These are phyloP conservation scores for Leishmania guyanensis DNA, from an alignment of 208 protist genomes.

Conservation along the genomic window DNA sequence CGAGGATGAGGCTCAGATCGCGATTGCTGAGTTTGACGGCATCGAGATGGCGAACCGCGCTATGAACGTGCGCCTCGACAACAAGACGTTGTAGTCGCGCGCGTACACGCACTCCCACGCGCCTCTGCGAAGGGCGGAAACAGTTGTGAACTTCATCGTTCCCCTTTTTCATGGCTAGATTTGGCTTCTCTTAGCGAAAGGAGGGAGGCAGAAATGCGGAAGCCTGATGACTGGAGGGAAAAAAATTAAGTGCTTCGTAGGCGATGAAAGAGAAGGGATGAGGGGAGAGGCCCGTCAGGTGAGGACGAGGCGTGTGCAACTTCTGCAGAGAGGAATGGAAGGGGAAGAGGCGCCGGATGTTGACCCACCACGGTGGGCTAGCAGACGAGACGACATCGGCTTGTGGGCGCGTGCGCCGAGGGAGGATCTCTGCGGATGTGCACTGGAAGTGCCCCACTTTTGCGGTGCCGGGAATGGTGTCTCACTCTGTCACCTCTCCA, in stretches of 20 bases:
- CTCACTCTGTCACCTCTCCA: neutral
- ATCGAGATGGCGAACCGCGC: conserved; percentile 84
- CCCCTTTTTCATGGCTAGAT: neutral
- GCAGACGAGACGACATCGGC: neutral
- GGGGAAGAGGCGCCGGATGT: no score
- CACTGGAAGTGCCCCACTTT: neutral
- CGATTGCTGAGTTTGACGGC: conserved; percentile 85
- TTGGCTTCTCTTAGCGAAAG: neutral
- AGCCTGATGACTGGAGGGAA: neutral
- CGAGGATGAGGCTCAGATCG: conserved; percentile 61
- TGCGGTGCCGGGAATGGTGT: neutral
- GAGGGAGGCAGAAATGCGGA: neutral
- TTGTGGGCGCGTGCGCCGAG: neutral
- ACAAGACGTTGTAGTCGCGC: conserved; percentile 37
- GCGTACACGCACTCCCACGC: neutral
- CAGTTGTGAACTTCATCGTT: neutral
- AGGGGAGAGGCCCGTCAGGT: neutral
- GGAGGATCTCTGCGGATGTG: neutral
- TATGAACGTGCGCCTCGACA: conserved; percentile 84
- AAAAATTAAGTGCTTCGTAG: neutral
- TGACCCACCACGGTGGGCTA: neutral
- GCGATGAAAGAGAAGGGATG: neutral
- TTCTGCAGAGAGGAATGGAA: neutral
- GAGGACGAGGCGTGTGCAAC: neutral
- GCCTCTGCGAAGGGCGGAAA: neutral